Evolutionary conservation across 768 basidiomycete genomes (phyloP).

Genomic region (Pseudohyphozyma bogoriensis): DNA sequence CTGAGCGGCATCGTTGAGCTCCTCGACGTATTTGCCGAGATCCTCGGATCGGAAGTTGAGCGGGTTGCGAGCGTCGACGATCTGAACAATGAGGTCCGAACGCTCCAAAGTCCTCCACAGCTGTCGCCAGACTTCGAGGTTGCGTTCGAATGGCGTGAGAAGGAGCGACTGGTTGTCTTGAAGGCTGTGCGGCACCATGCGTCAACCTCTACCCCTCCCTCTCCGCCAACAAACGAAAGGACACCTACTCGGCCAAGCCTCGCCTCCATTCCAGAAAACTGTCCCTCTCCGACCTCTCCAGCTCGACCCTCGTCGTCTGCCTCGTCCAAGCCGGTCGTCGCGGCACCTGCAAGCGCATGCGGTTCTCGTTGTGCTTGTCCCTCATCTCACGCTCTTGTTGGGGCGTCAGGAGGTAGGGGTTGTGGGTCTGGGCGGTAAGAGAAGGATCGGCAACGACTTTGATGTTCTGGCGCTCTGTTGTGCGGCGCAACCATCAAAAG

Average conservation of each 20-base stretch:
- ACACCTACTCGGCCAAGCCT: conserved; percentile 73
- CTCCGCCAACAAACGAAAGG: neutral
- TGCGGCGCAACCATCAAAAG: neutral
- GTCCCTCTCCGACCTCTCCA: conserved; percentile 81
- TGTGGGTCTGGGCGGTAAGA: conserved; percentile 43
- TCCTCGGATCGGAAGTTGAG: conserved; percentile 86
- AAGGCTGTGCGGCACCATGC: conserved; percentile 45
- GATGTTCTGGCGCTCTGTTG: conserved; percentile 40
- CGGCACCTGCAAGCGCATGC: conserved; percentile 69
- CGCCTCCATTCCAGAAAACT: conserved; percentile 89
- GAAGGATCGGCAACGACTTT: conserved; percentile 39
- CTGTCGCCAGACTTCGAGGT: conserved; percentile 96
- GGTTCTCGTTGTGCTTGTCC: conserved; percentile 64
- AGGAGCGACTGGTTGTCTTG: conserved; percentile 78
- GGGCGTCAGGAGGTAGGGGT: conserved; percentile 74
- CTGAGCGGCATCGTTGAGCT: too few species aligned
- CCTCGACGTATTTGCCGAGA: conserved; percentile 70
- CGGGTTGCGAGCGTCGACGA: conserved; percentile 93
- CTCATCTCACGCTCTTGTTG: conserved; percentile 68
- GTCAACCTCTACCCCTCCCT: neutral
- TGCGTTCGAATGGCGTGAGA: conserved; percentile 93
- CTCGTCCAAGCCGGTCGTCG: conserved; percentile 74
- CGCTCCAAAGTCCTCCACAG: conserved; percentile 94
- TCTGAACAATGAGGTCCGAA: conserved; percentile 87
- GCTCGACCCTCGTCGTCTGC: conserved; percentile 58